phyloP scores from a whole-genome alignment of 1,139 yeast species.

The Geotrichum cucujoidarum region DNA sequence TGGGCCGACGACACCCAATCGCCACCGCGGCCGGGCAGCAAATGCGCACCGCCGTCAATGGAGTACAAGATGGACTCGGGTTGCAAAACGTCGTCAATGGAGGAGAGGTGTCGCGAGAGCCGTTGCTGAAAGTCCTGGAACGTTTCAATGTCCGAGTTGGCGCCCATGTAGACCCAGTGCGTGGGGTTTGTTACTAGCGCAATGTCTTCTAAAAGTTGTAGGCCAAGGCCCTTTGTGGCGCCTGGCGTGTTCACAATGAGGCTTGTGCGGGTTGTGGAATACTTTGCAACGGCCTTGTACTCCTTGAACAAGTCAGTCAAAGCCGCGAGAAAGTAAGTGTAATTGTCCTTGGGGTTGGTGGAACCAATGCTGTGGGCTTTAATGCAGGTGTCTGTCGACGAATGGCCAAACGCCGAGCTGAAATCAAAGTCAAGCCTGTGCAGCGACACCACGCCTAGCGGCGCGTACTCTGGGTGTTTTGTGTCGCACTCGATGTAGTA shows the following conservation, averaged over 20 bases:
- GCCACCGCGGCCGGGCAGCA: constrained; percentile 14
- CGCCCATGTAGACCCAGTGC: constrained; percentile 48
- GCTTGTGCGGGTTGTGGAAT: constrained; percentile 34
- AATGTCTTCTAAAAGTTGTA: constrained; percentile 53
- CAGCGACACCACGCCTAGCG: constrained; percentile 63
- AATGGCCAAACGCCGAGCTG: constrained; percentile 37
- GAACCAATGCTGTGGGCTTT: constrained; percentile 60
- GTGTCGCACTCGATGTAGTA: constrained; percentile 79
- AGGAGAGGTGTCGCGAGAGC: constrained; percentile 5
- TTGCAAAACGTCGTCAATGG: constrained; percentile 5
- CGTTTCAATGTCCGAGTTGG: constrained; percentile 23
- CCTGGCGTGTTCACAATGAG: constrained; percentile 82
- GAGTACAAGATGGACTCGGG: constrained; percentile 3
- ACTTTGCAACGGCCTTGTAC: constrained; percentile 28
- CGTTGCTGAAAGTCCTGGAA: constrained; percentile 17
- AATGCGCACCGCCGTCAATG: neutral
- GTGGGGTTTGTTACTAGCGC: constrained; percentile 50
- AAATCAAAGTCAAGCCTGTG: constrained; percentile 22
- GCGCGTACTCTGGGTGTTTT: constrained; percentile 79
- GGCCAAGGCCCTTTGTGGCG: constrained; percentile 89
- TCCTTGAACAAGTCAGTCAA: constrained; percentile 43
- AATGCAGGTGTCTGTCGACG: constrained; percentile 26
- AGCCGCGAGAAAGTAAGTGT: constrained; percentile 49
- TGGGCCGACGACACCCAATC: constrained; percentile 29
- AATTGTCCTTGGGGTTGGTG: constrained; percentile 66